Evolutionary conservation across 495 filamentous ascomycete species (phyloP).

Genomic region (Cudoniella acicularis): DNA sequence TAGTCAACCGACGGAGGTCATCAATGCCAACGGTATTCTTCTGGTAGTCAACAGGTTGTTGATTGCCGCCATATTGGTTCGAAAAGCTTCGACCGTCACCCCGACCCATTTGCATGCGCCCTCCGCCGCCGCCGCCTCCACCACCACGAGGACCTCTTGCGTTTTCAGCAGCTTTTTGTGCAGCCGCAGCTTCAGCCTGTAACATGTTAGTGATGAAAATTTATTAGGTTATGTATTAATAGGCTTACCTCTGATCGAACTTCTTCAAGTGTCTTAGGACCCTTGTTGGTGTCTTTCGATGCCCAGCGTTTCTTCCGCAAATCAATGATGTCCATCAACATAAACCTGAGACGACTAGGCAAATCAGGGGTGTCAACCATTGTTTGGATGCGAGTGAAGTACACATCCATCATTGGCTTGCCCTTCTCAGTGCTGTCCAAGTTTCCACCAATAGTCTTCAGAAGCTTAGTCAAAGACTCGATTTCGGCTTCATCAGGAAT

Average conservation of each 20-base stretch:
- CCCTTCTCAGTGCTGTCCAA: conserved; percentile 81
- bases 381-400: conserved; percentile 80
- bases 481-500: conserved; percentile 93
- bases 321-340: conserved; percentile 94
- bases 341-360: conserved; percentile 85
- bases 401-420: conserved; percentile 80
- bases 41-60: conserved; percentile 61
- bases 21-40: conserved; percentile 83
- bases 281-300: conserved; percentile 85
- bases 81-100: conserved; percentile 83
- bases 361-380: conserved; percentile 75
- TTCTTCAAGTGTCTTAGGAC: conserved; percentile 92
- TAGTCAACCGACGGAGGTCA: conserved; percentile 74
- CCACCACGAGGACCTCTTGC: conserved; percentile 55
- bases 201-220: conserved; percentile 22
- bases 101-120: conserved; percentile 69
- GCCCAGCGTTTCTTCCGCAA: conserved; percentile 70
- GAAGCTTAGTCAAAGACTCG: conserved; percentile 87
- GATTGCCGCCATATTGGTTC: conserved; percentile 53
- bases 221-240: not conserved
- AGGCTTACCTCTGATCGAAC: conserved; percentile 76
- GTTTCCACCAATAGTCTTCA: conserved; percentile 85
- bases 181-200: conserved; percentile 63
- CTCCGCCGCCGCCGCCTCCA: conserved; percentile 46
- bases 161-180: conserved; percentile 60